These are phyloP conservation scores for Bidens hawaiensis DNA, from an alignment of 140 eudicot genomes.

Conservation along the genomic window DNA sequence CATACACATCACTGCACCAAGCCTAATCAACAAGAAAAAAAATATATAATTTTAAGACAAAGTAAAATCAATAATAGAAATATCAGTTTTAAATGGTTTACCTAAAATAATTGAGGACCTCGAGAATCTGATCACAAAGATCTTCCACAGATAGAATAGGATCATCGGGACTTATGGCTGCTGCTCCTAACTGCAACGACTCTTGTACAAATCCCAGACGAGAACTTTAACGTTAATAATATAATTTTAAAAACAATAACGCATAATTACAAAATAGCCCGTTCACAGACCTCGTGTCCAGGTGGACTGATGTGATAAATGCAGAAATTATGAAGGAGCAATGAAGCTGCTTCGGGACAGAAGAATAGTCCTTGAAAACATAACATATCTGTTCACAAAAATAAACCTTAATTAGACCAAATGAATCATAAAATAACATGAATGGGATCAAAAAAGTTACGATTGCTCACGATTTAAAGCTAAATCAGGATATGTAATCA, in stretches of 20 bases:
- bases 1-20: slow-evolving; percentile 99
- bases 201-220: slow-evolving; percentile 73
- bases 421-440: neutral
- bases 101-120: slow-evolving; percentile 92
- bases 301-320: slow-evolving; percentile 98
- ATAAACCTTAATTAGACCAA: slow-evolving; percentile 5
- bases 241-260: neutral
- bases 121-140: slow-evolving; percentile 89
- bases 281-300: slow-evolving; percentile 92
- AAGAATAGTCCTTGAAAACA: slow-evolving; percentile 98
- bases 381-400: slow-evolving; percentile 57
- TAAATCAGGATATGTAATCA: slow-evolving; percentile 96
- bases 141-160: slow-evolving; percentile 84
- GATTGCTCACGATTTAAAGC: slow-evolving; percentile 85
- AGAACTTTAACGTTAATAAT: slow-evolving; percentile 47
- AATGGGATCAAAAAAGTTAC: neutral
- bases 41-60: neutral
- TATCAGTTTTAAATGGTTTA: slow-evolving; percentile 11
- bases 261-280: too few relatives aligned
- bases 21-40: slow-evolving; percentile 37
- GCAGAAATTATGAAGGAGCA: slow-evolving; percentile 94
- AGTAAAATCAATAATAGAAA: too few relatives aligned
- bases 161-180: slow-evolving; percentile 72
- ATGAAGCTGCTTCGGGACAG: slow-evolving; percentile 96
- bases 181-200: slow-evolving; percentile 99